A percentile compares a stretch with the other conserved stretches of the same genome.
These are phyloP conservation scores for Alternaria dauci DNA, from an alignment of 2,329 filamentous ascomycete genomes.

Conservation along the genomic window DNA sequence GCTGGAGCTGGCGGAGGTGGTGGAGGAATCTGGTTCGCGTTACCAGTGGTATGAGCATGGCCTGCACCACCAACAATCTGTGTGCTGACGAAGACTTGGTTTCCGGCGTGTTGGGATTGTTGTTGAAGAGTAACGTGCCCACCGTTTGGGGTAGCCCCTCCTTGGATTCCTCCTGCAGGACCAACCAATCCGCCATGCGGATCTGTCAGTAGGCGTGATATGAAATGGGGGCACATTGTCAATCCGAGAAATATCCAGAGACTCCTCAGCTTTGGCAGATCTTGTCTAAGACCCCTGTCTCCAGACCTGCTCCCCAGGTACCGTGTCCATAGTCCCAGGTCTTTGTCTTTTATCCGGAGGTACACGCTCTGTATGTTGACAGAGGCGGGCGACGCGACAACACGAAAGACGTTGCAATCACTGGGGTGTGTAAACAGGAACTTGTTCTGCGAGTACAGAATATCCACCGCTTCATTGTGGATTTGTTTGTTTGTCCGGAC, in stretches of 20 bases:
- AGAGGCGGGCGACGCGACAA: slow-evolving; percentile 42
- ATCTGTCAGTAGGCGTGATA: slow-evolving; percentile 20
- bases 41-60: slow-evolving; percentile 6
- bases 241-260: slow-evolving; percentile 48
- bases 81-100: slow-evolving; percentile 26
- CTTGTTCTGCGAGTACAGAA: slow-evolving; percentile 49
- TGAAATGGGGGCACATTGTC: slow-evolving; percentile 24
- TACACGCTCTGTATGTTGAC: slow-evolving; percentile 41
- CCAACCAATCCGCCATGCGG: slow-evolving; percentile 1
- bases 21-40: slow-evolving; percentile 17
- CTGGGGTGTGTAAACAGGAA: slow-evolving; percentile 52
- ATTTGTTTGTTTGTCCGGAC: slow-evolving; percentile 42
- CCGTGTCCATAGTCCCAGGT: slow-evolving; percentile 48
- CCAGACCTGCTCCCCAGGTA: slow-evolving; percentile 45
- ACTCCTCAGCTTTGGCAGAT: slow-evolving; percentile 48
- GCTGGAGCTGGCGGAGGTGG: slow-evolving; percentile 32
- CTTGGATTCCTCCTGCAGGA: slow-evolving; percentile 3
- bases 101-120: slow-evolving; percentile 33
- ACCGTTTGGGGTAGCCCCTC: slow-evolving; percentile 7
- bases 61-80: slow-evolving; percentile 6
- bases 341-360: slow-evolving; percentile 49
- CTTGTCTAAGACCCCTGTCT: slow-evolving; percentile 42
- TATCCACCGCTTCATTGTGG: slow-evolving; percentile 43
- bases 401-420: slow-evolving; percentile 52
- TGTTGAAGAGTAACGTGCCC: slow-evolving; percentile 26